phyloP scores from a whole-genome alignment of 192 early-diverging fungal species.

The Podochytrium sp. region DNA sequence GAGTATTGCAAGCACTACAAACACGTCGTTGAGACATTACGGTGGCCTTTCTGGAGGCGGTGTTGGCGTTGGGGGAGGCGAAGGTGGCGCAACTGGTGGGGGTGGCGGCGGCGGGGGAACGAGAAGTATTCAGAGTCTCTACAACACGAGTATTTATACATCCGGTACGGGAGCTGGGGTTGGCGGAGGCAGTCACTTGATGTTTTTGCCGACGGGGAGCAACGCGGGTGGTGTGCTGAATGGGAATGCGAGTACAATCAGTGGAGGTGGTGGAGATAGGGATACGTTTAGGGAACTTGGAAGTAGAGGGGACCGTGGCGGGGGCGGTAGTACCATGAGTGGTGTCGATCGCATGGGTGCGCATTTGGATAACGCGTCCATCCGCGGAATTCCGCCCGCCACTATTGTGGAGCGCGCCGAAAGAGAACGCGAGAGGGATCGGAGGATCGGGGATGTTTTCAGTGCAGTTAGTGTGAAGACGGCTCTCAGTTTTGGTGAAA shows the following conservation, averaged over 20 bases:
- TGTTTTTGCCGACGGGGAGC: neutral
- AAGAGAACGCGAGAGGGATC: slow-evolving; percentile 14
- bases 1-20: neutral
- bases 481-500: slow-evolving; percentile 16
- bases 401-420: slow-evolving; percentile 30
- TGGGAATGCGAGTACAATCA: slow-evolving; percentile 1
- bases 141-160: neutral
- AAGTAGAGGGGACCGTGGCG: neutral
- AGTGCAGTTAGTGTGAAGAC: slow-evolving; percentile 15
- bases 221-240: neutral
- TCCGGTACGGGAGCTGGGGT: neutral
- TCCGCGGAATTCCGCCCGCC: slow-evolving; percentile 31
- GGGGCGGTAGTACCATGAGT: neutral
- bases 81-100: neutral
- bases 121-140: neutral
- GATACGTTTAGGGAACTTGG: neutral
- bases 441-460: slow-evolving; percentile 6
- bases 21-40: slow-evolving; percentile 11
- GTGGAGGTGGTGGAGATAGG: neutral
- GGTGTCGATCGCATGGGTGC: neutral
- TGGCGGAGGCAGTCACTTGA: neutral
- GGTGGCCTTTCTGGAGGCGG: neutral
- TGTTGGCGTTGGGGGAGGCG: neutral
- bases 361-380: slow-evolving; percentile 14
- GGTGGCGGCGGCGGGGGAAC: neutral